A percentile compares a stretch with the other conserved stretches of the same genome.
phyloP scores from a whole-genome alignment of 202 grass and related monocot genomes.

The Alloteropsis angusta region DNA sequence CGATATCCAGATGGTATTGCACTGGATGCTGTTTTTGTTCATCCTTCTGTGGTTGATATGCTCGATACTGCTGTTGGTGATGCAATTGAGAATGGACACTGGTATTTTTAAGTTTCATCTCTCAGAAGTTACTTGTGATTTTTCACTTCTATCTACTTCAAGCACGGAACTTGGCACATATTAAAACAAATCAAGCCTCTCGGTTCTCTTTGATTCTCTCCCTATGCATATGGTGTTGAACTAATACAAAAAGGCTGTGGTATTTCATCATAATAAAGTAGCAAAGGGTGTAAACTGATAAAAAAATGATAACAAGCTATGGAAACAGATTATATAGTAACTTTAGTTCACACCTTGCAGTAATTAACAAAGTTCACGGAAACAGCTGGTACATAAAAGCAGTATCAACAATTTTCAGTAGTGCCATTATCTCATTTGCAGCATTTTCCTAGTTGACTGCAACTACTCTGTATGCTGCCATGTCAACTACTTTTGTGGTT shows the following conservation, averaged over 20 bases:
- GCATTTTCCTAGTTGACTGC: background rate
- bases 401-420: background rate
- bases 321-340: background rate
- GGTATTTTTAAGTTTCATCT: constrained; percentile 44
- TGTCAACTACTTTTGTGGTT: constrained; percentile 12
- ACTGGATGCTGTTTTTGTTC: constrained; percentile 90
- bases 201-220: background rate
- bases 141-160: constrained; percentile 11
- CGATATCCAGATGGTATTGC: constrained; percentile 92
- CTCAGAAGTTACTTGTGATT: constrained; percentile 14
- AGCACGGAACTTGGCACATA: background rate
- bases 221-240: background rate
- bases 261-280: background rate
- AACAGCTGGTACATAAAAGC: constrained; percentile 2
- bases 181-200: background rate
- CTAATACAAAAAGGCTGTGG: background rate
- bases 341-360: background rate
- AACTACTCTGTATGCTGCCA: background rate
- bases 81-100: constrained; percentile 72
- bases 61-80: constrained; percentile 88
- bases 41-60: constrained; percentile 84
- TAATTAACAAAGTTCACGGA: background rate
- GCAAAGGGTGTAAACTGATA: constrained; percentile 10
- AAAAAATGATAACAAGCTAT: constrained; percentile 8
- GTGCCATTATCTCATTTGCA: background rate